phyloP scores from a whole-genome alignment of 176 grass and related monocot genomes.

The Pharus latifolius region DNA sequence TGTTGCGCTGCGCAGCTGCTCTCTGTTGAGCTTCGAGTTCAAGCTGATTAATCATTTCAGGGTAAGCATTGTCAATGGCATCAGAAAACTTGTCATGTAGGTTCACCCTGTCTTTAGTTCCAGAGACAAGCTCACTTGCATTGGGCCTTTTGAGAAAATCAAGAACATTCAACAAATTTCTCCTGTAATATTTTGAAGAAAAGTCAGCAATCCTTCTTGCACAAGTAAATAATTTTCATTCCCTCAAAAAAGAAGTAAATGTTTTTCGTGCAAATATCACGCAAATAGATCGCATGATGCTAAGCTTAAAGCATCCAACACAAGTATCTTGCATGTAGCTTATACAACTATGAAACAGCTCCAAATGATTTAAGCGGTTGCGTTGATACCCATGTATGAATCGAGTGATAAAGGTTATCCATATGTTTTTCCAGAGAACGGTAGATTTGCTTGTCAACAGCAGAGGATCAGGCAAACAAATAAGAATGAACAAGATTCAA shows the following conservation, averaged over 20 bases:
- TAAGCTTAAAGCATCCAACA: not conserved
- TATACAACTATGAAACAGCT: not conserved
- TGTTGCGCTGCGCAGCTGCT: slow-evolving; percentile 55
- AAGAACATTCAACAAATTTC: slow-evolving; percentile 91
- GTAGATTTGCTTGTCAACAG: not conserved
- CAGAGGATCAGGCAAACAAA: not conserved
- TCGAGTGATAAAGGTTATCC: not conserved
- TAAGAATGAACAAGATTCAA: not conserved
- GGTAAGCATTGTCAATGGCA: slow-evolving; percentile 51
- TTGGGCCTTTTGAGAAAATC: slow-evolving; percentile 83
- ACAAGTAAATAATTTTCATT: too few species aligned
- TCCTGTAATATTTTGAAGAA: slow-evolving; percentile 33
- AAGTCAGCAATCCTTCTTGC: not conserved
- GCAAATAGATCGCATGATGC: not conserved
- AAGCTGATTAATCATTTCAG: slow-evolving; percentile 54
- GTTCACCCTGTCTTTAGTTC: slow-evolving; percentile 76
- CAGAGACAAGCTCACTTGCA: slow-evolving; percentile 73
- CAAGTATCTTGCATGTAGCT: not conserved
- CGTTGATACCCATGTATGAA: not conserved
- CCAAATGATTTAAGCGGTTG: not conserved
- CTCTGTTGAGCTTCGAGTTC: slow-evolving; percentile 57
- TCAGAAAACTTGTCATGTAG: slow-evolving; percentile 66
- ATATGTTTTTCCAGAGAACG: not conserved
- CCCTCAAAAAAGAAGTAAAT: too few species aligned
- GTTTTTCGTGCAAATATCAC: not conserved